Evolutionary conservation across 495 filamentous ascomycete genomes (phyloP).

Genomic region (Tuber calosporum): DNA sequence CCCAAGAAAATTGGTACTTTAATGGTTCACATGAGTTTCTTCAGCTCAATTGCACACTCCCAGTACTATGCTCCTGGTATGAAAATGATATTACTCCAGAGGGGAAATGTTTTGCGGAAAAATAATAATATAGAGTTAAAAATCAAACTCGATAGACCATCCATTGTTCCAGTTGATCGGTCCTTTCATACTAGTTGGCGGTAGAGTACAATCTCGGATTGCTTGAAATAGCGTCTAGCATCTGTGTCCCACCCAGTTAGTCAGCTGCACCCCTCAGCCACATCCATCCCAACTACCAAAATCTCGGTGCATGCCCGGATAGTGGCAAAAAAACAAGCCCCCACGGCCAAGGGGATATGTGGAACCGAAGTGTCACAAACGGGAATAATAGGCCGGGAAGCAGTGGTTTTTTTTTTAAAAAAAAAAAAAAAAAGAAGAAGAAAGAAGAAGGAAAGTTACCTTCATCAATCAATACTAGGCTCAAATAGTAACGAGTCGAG

Average conservation of each 20-base stretch:
- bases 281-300: constrained; percentile 31
- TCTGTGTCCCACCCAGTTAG: constrained; percentile 50
- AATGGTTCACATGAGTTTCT: not conserved
- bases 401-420: not conserved
- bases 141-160: not conserved
- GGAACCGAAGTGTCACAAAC: not conserved
- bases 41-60: not conserved
- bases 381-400: not conserved
- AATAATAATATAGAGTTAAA: not conserved
- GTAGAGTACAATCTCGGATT: constrained; percentile 96
- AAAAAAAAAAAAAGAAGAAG: not conserved
- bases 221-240: constrained; percentile 96
- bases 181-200: constrained; percentile 68
- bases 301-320: constrained; percentile 16
- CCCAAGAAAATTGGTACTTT: constrained; percentile 3
- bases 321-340: constrained; percentile 9
- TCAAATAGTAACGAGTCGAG: constrained; percentile 95
- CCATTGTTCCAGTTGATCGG: not conserved
- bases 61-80: not conserved
- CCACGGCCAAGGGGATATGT: constrained; percentile 24
- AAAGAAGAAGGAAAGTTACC: constrained; percentile 48
- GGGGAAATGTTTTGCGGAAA: not conserved
- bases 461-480: constrained; percentile 93
- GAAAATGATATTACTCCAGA: not conserved
- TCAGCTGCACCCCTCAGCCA: constrained; percentile 25